Evolutionary conservation across 2,329 filamentous ascomycete genomes (phyloP).

Genomic region (Trichoderma sp.): DNA sequence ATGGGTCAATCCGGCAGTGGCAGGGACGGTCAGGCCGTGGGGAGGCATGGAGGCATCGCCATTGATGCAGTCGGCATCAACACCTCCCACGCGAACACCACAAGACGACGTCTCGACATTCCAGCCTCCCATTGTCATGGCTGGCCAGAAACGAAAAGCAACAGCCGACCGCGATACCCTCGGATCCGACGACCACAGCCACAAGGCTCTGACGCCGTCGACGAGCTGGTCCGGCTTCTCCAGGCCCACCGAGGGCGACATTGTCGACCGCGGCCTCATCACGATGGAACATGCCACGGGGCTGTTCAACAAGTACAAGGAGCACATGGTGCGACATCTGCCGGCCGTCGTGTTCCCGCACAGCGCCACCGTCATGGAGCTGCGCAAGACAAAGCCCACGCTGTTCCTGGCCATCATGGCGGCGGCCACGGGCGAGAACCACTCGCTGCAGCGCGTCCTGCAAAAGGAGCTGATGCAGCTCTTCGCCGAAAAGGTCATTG

Average conservation of each 20-base stretch:
- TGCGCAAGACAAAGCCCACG: conserved; percentile 59
- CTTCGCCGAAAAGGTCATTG: conserved; percentile 71
- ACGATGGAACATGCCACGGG: conserved; percentile 53
- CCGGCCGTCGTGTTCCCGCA: conserved; percentile 61
- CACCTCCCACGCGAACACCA: not conserved
- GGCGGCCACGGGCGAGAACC: conserved; percentile 58
- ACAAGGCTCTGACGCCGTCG: conserved; percentile 7
- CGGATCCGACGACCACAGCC: not conserved
- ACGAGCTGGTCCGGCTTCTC: conserved; percentile 16
- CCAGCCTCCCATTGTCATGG: conserved; percentile 21
- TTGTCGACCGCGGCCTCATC: conserved; percentile 60
- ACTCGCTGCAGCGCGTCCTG: conserved; percentile 58
- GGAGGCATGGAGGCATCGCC: conserved; percentile 14
- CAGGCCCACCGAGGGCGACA: conserved; percentile 41
- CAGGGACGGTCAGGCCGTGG: conserved; percentile 6
- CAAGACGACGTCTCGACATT: conserved; percentile 8
- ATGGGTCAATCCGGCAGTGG: not conserved
- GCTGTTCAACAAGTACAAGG: conserved; percentile 58
- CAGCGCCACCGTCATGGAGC: conserved; percentile 51
- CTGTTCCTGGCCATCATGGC: conserved; percentile 72
- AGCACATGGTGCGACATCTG: conserved; percentile 59
- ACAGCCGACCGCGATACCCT: not conserved
- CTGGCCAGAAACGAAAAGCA: conserved; percentile 20
- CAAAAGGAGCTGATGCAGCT: conserved; percentile 68
- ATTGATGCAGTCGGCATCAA: conserved; percentile 12